These are phyloP conservation scores for Pyrenochaeta sp. DNA, from an alignment of 2,329 filamentous ascomycete species.

Conservation along the genomic window DNA sequence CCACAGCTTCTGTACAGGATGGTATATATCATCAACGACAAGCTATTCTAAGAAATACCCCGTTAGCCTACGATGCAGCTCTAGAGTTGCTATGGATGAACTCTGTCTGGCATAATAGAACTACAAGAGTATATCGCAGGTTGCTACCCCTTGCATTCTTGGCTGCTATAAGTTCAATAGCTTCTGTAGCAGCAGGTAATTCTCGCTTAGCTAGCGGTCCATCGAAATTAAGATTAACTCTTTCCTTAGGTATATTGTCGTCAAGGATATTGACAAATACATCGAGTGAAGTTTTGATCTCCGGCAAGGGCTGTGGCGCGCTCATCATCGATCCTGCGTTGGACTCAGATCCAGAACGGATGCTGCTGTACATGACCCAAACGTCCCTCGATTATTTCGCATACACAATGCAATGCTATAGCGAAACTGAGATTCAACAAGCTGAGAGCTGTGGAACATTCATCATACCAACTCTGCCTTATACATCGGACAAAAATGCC, in stretches of 20 bases:
- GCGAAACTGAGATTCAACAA: not conserved
- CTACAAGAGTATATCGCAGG: constrained; percentile 10
- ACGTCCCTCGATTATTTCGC: no score
- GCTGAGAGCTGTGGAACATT: constrained; percentile 8
- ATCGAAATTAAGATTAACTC: not conserved
- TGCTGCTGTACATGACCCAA: no score
- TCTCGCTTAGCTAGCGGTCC: no score
- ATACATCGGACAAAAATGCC: constrained; percentile 7
- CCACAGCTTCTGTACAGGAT: constrained; percentile 22
- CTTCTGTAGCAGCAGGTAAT: not conserved
- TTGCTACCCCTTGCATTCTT: no score
- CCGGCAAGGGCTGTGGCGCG: constrained; percentile 36
- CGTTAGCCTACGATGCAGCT: constrained; percentile 15
- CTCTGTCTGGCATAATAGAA: constrained; percentile 23
- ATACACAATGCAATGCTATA: constrained; percentile 22
- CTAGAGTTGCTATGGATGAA: constrained; percentile 4
- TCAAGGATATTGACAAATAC: constrained; percentile 40
- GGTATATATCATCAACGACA: constrained; percentile 45
- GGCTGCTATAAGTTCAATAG: no score
- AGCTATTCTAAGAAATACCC: constrained; percentile 44
- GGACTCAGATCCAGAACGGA: no score
- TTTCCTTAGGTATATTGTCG: constrained; percentile 38
- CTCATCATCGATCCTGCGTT: not conserved
- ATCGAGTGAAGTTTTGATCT: constrained; percentile 43
- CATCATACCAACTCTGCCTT: constrained; percentile 4